phyloP scores from a whole-genome alignment of 108 stramenopile species.

The Cyclostephanos invisitatus region DNA sequence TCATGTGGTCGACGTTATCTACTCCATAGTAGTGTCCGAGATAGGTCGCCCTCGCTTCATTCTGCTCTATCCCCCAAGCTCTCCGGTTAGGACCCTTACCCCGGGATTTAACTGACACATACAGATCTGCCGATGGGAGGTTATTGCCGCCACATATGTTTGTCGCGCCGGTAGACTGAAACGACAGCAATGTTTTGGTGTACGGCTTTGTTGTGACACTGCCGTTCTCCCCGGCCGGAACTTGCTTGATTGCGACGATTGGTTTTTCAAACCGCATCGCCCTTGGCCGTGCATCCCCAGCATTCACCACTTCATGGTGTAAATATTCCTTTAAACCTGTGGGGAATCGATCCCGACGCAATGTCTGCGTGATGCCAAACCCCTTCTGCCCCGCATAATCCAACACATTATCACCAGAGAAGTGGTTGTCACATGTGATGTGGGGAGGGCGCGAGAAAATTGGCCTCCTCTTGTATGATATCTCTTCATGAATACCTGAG shows the following conservation, averaged over 20 bases:
- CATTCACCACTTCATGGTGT: neutral
- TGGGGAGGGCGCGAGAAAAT: slow-evolving; percentile 1
- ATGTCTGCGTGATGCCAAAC: slow-evolving; percentile 7
- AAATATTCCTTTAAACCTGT: slow-evolving; percentile 4
- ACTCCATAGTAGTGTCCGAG: too few species aligned
- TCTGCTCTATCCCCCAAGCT: slow-evolving; percentile 17
- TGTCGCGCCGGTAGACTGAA: slow-evolving; percentile 7
- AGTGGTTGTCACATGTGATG: slow-evolving; percentile 20
- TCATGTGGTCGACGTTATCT: too few species aligned
- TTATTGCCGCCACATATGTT: slow-evolving; percentile 15
- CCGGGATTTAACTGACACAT: neutral
- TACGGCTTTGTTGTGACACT: neutral
- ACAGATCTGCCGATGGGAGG: neutral
- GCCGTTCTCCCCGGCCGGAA: too few species aligned
- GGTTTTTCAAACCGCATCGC: slow-evolving; percentile 6
- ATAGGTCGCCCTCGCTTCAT: too few species aligned
- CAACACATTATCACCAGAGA: slow-evolving; percentile 4
- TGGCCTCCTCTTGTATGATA: neutral
- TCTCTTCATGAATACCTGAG: too few species aligned
- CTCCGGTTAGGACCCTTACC: neutral
- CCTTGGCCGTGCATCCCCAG: neutral
- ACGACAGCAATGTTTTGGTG: slow-evolving; percentile 3
- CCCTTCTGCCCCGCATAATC: slow-evolving; percentile 5
- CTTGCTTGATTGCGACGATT: neutral
- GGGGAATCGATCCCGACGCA: slow-evolving; percentile 4